Conservation (phyloP, 2,329 filamentous ascomycete species). For the Epichloe gansuensis region DNA sequence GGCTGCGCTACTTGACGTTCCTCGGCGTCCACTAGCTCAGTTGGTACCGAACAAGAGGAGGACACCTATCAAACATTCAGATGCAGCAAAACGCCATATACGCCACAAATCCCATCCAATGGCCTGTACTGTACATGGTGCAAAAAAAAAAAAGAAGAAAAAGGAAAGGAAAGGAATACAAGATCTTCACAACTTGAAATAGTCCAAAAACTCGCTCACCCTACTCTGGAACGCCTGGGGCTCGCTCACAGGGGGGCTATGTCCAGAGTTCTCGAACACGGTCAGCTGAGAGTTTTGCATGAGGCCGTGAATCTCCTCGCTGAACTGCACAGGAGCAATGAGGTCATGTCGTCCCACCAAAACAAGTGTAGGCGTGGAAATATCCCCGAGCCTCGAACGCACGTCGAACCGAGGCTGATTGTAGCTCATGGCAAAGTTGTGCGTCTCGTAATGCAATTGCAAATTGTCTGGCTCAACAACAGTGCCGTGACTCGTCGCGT, state of each 20-base stretch:
- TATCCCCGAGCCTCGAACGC: slow-evolving; percentile 7
- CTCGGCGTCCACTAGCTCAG: too few species aligned
- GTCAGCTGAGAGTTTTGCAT: slow-evolving; percentile 10
- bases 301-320: slow-evolving; percentile 9
- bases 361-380: slow-evolving; percentile 11
- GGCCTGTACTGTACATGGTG: background rate
- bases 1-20: too few species aligned
- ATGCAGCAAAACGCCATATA: too few species aligned
- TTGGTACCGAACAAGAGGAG: too few species aligned
- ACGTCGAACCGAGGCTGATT: slow-evolving; percentile 13
- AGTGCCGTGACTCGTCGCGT: background rate
- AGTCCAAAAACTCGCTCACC: slow-evolving; percentile 3
- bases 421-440: slow-evolving; percentile 13
- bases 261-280: slow-evolving; percentile 10
- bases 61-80: too few species aligned
- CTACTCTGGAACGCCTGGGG: slow-evolving; percentile 9
- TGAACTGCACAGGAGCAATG: slow-evolving; percentile 10
- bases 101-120: background rate
- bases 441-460: slow-evolving; percentile 11
- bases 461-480: background rate
- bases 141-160: background rate
- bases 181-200: background rate
- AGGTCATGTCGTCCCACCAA: slow-evolving; percentile 12
- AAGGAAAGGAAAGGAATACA: background rate
- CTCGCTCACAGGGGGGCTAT: slow-evolving; percentile 11